Percentiles rank a stretch among this genome's conserved stretches.
phyloP scores from a whole-genome alignment of 306 rosid genomes.

The Luffa aegyptiaca region DNA sequence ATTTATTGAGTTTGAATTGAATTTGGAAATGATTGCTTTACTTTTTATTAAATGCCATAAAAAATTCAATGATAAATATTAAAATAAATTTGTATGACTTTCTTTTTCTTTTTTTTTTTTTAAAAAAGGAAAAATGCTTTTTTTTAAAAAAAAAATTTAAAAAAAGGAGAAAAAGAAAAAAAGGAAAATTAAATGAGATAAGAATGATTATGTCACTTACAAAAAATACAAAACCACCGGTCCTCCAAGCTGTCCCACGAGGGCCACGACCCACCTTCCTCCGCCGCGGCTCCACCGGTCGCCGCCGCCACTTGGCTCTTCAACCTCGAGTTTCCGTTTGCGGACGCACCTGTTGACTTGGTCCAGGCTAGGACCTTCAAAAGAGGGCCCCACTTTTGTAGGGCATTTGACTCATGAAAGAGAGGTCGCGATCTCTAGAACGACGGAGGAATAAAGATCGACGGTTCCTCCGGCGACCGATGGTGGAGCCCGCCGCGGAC shows the following conservation, averaged over 20 bases:
- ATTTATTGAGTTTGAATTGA: neutral
- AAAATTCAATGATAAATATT: neutral
- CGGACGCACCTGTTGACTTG: neutral
- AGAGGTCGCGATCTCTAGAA: neutral
- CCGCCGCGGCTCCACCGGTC: neutral
- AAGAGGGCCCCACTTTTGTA: neutral
- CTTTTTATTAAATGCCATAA: neutral
- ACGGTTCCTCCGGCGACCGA: neutral
- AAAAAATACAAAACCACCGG: neutral
- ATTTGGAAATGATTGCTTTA: neutral
- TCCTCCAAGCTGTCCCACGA: neutral
- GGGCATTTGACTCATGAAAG: neutral
- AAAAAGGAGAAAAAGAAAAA: too few species aligned
- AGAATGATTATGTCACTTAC: neutral
- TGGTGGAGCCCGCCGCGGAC: conserved; percentile 1
- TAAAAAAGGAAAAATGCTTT: neutral
- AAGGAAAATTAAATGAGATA: neutral
- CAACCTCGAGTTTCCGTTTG: neutral
- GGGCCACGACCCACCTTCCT: neutral
- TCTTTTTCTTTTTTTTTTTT: neutral
- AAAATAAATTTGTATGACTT: neutral
- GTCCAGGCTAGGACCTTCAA: neutral
- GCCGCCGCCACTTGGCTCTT: neutral
- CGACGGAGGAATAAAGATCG: neutral
- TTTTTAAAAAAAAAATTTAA: too few species aligned